Base-by-base conservation (phyloP, 352 stramenopile genomes). In the Albugo laibachii region DNA sequence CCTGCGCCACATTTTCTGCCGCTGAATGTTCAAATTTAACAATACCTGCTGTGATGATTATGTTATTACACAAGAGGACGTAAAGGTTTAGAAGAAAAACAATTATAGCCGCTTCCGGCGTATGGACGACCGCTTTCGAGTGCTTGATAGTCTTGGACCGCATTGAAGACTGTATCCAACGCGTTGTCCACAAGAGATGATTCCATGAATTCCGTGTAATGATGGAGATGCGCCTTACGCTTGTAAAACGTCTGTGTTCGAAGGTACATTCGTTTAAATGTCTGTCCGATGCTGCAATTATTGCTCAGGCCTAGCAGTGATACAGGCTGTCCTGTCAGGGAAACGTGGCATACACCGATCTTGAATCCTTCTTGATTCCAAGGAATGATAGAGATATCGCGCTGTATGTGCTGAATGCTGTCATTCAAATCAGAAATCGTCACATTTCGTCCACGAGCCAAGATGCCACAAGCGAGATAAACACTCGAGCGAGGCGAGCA, bases 281-380 rank as follows among this genome's bases (percentile, higher is more conserved):
- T 92, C 21, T 83, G 63, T 20, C 65, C 68, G 45, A 93, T 86
- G 56, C 76, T 91, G 62, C 74, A 85, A 56, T 88, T 87, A 59
- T 93, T 94, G 27, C 74, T 79, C 1, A 94, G 50, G 40, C 69
- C 85, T 10, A 93, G 57, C 36, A 94, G 53, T n/a, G 80, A 80
- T 13, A 67, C 61, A 13, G 43, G 56, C 34, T 80, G 66, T 6
- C 63, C 63, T 24, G 88, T 62, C 2, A 78, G 68, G 0, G 74
- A 62, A 20, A 82, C 74, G 13, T 46, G 54, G 48, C 78, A 92
- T 6, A 91, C 53, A 0, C 78, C 82, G 16, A 92, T 59, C 55
- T 95, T 95, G 59, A 95, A 95, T 12, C 83, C 83, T 51, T 95
- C 84, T 36, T 69, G 66, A 49, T 95, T 95, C 83, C 83, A 95